Base-by-base conservation (phyloP, 345 rosid species). In the Microthlaspi erraticum region DNA sequence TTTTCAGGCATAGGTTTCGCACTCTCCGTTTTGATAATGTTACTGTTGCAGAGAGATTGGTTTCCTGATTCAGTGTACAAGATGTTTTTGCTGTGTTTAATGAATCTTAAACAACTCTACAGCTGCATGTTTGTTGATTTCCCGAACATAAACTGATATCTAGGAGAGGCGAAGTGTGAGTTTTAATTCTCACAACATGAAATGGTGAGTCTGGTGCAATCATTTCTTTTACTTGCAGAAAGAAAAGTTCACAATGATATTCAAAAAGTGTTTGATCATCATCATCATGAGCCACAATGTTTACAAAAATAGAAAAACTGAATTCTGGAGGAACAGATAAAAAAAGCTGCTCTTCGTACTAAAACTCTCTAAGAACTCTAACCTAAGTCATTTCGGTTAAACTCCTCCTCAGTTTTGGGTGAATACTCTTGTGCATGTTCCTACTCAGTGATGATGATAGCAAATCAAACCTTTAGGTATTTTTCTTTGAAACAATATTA, bases 251-350 rank as follows among this genome's bases (percentile, higher is more conserved):
- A 12, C 61, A 10, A 37, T 38, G 33, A 41, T 41, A 39, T 26
- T 46, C 52, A 8, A n/a, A 50, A 29, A 77, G 60, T 32, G 79
- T 77, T 62, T 66, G 67, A 38, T 39, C 43, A 57, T 79, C 83
- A 32, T 39, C 43, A 57, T 77, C 83, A 32, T 75, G 18, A 23
- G 70, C 71, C n/a, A 77, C 54, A 63, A 81, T 70, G 34, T 81
- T 61, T 61, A 83, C 51, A 60, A 81, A 83, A 6, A 68, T 45
- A 2, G 63, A 31, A 60, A 73, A 72, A 60, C 86, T n/a, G n/a
- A n/a, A n/a, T n/a, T 80, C 68, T 81, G 78, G 2, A 82, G 71
- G 32, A 81, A 83, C 8, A 79, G 64, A 51, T 84, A 78, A 6
- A 80, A 7, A 20, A 14, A 23, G 33, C 23, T 50, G 33, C 55